A percentile compares a stretch with the other conserved stretches of the same genome.
Conservation (phyloP, 768 basidiomycete species). For the Psilocybe tampanensis region DNA sequence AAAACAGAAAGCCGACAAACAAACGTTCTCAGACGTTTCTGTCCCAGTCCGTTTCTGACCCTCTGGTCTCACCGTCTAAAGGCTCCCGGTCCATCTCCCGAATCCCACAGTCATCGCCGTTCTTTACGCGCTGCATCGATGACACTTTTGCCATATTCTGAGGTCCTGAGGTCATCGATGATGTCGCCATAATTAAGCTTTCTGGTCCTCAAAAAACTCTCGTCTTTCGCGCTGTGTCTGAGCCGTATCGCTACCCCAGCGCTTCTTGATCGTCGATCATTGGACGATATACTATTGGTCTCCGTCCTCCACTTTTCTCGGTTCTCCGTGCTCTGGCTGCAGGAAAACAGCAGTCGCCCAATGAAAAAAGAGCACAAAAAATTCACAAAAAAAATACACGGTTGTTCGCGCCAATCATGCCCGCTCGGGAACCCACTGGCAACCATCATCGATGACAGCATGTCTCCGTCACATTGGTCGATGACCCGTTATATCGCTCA, state of each 20-base stretch:
- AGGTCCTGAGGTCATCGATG: slow-evolving; percentile 27
- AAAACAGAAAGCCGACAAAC: too few species aligned
- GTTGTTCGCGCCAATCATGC: background rate
- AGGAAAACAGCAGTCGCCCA: background rate
- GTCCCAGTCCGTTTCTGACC: background rate
- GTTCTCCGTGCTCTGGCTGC: background rate
- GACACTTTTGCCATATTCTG: slow-evolving; percentile 7
- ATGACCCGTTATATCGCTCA: background rate
- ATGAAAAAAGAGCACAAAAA: background rate
- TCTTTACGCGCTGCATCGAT: slow-evolving; percentile 9
- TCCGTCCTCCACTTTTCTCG: background rate
- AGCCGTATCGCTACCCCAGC: background rate
- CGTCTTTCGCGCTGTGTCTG: background rate
- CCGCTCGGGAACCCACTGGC: slow-evolving; percentile 2
- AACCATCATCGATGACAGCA: slow-evolving; percentile 2
- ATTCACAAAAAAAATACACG: background rate
- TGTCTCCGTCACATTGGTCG: background rate
- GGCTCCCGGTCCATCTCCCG: background rate
- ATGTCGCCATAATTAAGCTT: slow-evolving; percentile 9
- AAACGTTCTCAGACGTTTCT: background rate
- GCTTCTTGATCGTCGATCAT: background rate
- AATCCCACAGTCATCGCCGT: slow-evolving; percentile 1
- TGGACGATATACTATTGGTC: background rate
- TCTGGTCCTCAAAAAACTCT: background rate
- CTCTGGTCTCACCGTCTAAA: background rate